Base-by-base conservation (phyloP, 2,329 filamentous ascomycete genomes). In the Rhexocercosporidium sp. region DNA sequence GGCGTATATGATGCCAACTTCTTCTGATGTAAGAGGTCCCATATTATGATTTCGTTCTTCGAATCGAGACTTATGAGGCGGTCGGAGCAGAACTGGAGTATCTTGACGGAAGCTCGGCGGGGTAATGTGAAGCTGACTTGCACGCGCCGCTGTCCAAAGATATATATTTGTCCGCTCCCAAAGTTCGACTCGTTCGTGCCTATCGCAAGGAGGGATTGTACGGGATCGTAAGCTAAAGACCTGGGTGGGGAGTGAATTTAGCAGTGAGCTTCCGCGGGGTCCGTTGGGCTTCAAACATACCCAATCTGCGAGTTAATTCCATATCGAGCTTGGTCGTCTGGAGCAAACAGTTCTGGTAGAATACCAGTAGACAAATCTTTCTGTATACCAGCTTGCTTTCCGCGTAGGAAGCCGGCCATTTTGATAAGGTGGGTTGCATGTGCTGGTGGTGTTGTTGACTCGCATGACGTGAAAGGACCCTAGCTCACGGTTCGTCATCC, bases 351-450 rank as follows among this genome's bases (percentile, higher is more conserved):
- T 69, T 93, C 92, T 44, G 93, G 87, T 20, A 88, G 84, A 70
- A 98, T 88, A 72, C 90, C 92, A 20, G 90, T 89, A 62, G 94
- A 97, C 72, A 99, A 86, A 81, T 98, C 96, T 80, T 91, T 92
- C 78, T 94, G 91, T 74, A 99, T 91, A 76, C 96, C 96, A 66
- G 93, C 88, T 85, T 98, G 96, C 85, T 97, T 97, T 74, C 92
- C 92, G 78, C 96, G 87, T 70, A 99, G 83, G 78, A 98, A 95
- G 75, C 92, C 88, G 64, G 94, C 89, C 94, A 97, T 97, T 12
- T 64, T 76, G 66, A 64, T 39, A 7, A 20, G 7, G 64, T 60
- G 16, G 46, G 25, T n/a, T n/a, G 29, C 44, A 61, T 16, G 16
- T 37, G 22, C 8, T 66, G 39, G 37, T 59, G 29, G 46, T 25